Base-by-base conservation (phyloP, 2,329 filamentous ascomycete species). In the Botrytis paeoniae region DNA sequence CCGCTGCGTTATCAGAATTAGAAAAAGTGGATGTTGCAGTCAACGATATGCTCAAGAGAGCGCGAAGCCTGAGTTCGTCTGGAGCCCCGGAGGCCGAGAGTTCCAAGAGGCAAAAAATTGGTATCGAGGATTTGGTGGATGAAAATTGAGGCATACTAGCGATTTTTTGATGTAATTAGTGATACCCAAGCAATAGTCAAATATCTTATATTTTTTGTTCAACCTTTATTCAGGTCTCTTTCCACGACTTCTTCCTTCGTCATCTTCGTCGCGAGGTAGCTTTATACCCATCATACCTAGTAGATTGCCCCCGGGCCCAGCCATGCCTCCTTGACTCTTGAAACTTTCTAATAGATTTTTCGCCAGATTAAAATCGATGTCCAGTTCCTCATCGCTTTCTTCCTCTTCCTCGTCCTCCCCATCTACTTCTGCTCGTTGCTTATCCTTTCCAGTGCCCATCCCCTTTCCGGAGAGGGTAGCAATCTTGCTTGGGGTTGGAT, bases 341-440 rank as follows among this genome's bases (percentile, higher is more conserved):
- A 99, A 95, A 78, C 93, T 95, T 81, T 98, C 94, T 1, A 99
- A 85, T 71, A 99, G 85, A 79, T 98, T 98, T 81, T 92, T 94
- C 29, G 93, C 94, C 37, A 99, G 85, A 75, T 96, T 95, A 77
- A 94, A 92, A 80, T 98, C 93, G 41, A 96, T 89, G 75, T 94
- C 86, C 7, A 96, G 87, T 70, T 92, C 89, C 0, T 88, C 86
- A 9, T 87, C 86, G 14, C 87, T 85, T 4, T 86, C 85, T 57
- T 88, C 84, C 41, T 86, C 82, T 41, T 86, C 81, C 4, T 94
- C 86, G 4, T 96, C 87, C 70, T 92, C 89, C 0, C 88, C 86
- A 7, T 87, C 85, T 2, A 84, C 81, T 68, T 82, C 81, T 68
- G 5, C 73, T 54, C 80, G 10, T 80, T 78, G 39, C 60, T 65